phyloP scores from a whole-genome alignment of 495 filamentous ascomycete species.

The Tuber magnatum region DNA sequence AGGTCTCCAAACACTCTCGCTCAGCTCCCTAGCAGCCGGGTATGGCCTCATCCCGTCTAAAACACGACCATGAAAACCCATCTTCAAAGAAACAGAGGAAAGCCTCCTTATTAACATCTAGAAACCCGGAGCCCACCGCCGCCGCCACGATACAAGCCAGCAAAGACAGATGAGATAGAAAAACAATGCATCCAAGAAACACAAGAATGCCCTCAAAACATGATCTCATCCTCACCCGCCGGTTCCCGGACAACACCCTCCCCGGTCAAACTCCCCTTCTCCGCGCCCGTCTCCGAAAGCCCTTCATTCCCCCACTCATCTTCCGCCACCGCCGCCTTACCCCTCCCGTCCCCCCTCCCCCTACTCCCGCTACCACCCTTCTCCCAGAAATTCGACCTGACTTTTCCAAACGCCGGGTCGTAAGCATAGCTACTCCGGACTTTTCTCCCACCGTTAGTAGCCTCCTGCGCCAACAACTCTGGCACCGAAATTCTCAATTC shows the following conservation, averaged over 20 bases:
- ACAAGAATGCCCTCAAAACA: background rate
- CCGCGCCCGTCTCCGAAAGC: background rate
- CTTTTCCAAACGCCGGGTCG: background rate
- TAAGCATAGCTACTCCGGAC: background rate
- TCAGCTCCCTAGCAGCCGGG: background rate
- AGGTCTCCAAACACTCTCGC: background rate
- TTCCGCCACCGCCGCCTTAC: background rate
- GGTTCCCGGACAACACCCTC: background rate
- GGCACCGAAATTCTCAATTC: slow-evolving; percentile 17
- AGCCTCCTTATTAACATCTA: slow-evolving; percentile 13
- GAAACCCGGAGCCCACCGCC: slow-evolving; percentile 22
- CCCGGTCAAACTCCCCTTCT: background rate
- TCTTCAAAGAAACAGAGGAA: background rate
- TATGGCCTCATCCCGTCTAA: background rate
- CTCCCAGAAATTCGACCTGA: background rate
- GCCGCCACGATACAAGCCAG: slow-evolving; percentile 1
- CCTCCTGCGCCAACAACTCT: slow-evolving; percentile 18
- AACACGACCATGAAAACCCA: slow-evolving; percentile 7
- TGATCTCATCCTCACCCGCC: slow-evolving; percentile 5
- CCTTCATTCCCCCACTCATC: slow-evolving; percentile 2
- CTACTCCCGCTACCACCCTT: background rate
- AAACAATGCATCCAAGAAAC: background rate
- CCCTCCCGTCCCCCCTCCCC: background rate
- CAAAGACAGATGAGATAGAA: background rate
- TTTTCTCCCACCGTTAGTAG: background rate